Base-by-base conservation (phyloP, 2,329 filamentous ascomycete species). In the Cladosporium sp. region DNA sequence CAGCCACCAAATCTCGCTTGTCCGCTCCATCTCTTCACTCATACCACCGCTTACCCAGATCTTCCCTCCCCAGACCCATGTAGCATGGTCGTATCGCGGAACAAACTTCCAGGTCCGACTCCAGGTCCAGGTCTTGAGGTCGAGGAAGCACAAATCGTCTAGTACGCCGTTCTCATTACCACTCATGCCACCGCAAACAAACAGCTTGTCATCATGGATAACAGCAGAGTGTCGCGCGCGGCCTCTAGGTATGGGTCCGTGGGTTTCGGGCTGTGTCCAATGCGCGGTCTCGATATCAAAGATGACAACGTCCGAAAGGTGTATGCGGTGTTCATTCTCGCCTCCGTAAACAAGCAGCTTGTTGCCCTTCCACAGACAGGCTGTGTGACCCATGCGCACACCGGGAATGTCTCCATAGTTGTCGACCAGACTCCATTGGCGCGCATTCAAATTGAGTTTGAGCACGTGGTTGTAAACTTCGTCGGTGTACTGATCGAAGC, bases 401-500 rank as follows among this genome's bases (percentile, higher is more conserved):
- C 94, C 94, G 5, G 94, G 94, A 70, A 98, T 98, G 79, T 98
- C 94, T 37, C 95, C 95, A 81, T 97, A 99, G 79, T 99, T 99
- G 80, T 98, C 95, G 23, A 99, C 94, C 60, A 99, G 82, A 70
- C 88, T 95, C 95, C 95, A 99, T 77, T 95, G 92, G 71, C 95
- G 89, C 68, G 90, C 93, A 67, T 90, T 85, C 69, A 99, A 85
- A 77, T 99, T 93, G 61, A 99, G 82, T 72, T 88, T 89, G 69
- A 99, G 83, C 50, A 99, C 95, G 80, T 99, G 95, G 76, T 99
- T 99, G 80, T 99, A 99, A 21, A 99, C 89, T 82, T 99, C 95
- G 77, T 99, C 95, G 0, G 95, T 99, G 76, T 97, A 98, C 79
- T 98, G 94, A 76, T 99, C 95, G 75, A 99, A 99, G 21, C 95